These are phyloP conservation scores for Yamadazyma blattariae DNA, from an alignment of 1,139 yeast genomes.

Conservation along the genomic window DNA sequence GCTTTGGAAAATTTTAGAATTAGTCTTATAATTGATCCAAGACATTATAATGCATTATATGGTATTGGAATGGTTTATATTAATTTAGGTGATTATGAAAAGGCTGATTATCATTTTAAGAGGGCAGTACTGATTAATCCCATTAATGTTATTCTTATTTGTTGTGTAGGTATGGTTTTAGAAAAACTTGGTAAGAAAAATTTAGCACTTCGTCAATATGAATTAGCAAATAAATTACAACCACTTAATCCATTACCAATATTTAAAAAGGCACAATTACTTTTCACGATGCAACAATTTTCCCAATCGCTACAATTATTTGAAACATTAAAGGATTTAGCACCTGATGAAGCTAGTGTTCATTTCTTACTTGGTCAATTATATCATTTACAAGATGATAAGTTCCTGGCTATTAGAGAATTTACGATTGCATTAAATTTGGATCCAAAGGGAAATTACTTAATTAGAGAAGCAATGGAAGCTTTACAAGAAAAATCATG, in stretches of 20 bases:
- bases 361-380: slow-evolving; percentile 87
- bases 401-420: slow-evolving; percentile 76
- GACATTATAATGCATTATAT: slow-evolving; percentile 93
- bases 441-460: slow-evolving; percentile 91
- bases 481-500: slow-evolving; percentile 34
- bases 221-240: slow-evolving; percentile 78
- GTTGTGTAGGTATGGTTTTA: slow-evolving; percentile 92
- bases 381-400: slow-evolving; percentile 73
- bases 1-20: slow-evolving; percentile 82
- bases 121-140: slow-evolving; percentile 90
- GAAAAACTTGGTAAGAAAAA: slow-evolving; percentile 71
- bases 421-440: slow-evolving; percentile 87
- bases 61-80: slow-evolving; percentile 95
- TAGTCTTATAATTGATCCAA: slow-evolving; percentile 72
- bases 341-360: slow-evolving; percentile 94
- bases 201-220: slow-evolving; percentile 79
- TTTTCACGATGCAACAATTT: slow-evolving; percentile 69
- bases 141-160: slow-evolving; percentile 80
- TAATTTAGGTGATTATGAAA: slow-evolving; percentile 77
- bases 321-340: slow-evolving; percentile 66
- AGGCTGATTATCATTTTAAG: slow-evolving; percentile 84
- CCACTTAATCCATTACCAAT: slow-evolving; percentile 85
- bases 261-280: slow-evolving; percentile 83
- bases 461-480: slow-evolving; percentile 83
- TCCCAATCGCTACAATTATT: slow-evolving; percentile 72